Conservation (phyloP, 2,329 filamentous ascomycete species). For the Colletotrichum viniferum region DNA sequence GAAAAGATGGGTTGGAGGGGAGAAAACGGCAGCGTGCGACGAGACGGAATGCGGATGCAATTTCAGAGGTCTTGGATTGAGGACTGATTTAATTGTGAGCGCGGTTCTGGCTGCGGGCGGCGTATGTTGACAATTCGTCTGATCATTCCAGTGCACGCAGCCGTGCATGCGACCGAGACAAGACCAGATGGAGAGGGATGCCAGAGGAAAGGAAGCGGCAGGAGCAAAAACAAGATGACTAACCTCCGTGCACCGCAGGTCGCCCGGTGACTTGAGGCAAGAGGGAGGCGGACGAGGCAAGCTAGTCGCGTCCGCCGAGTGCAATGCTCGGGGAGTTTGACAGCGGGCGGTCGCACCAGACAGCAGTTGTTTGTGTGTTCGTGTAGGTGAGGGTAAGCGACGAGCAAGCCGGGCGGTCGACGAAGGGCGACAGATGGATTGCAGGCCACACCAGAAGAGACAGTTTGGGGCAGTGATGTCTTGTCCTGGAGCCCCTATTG, state of each 20-base stretch:
- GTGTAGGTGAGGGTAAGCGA: not conserved
- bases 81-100: slow-evolving; percentile 14
- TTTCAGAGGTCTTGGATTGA: slow-evolving; percentile 10
- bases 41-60: slow-evolving; percentile 2
- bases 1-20: not conserved
- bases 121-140: not conserved
- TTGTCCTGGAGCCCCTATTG: slow-evolving; percentile 5
- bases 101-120: not conserved
- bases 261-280: not conserved
- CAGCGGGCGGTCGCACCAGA: not conserved
- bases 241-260: slow-evolving; percentile 11
- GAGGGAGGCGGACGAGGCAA: not conserved
- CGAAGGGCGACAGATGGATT: not conserved
- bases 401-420: not conserved
- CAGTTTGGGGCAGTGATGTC: not conserved
- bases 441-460: not conserved
- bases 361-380: not conserved
- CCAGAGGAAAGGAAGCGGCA: not conserved
- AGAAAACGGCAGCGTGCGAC: not conserved
- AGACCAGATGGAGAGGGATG: not conserved
- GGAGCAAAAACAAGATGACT: not conserved
- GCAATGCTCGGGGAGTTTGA: not conserved
- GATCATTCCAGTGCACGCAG: slow-evolving; percentile 6
- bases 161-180: not conserved
- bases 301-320: not conserved